Percentiles rank a stretch among this genome's conserved stretches.
phyloP scores from a whole-genome alignment of 257 asterid genomes.

The Solanum virginianum region DNA sequence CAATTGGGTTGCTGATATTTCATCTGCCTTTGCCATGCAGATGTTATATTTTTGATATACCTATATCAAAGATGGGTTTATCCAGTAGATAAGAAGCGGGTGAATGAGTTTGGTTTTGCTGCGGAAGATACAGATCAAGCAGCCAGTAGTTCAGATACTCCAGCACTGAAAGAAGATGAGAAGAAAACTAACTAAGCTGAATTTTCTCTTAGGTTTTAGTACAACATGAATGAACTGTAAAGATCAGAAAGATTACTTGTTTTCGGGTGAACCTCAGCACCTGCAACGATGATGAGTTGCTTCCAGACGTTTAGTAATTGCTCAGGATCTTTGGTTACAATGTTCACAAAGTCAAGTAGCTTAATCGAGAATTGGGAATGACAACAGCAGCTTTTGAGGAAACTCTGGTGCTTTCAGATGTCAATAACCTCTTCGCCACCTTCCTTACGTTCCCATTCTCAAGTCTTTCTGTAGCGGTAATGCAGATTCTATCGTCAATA shows the following conservation, averaged over 20 bases:
- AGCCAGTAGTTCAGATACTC: constrained; percentile 13
- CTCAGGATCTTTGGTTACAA: neutral
- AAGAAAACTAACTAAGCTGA: constrained; percentile 73
- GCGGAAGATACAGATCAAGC: constrained; percentile 69
- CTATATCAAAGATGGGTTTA: constrained; percentile 81
- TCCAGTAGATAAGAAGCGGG: constrained; percentile 89
- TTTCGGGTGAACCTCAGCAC: neutral
- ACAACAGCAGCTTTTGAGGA: neutral
- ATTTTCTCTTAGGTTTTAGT: neutral
- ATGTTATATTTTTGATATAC: constrained; percentile 78
- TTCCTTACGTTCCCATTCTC: neutral
- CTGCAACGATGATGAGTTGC: neutral
- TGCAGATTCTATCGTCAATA: neutral
- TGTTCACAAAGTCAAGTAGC: neutral
- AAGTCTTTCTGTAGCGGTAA: neutral
- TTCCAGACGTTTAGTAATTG: neutral
- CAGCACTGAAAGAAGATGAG: constrained; percentile 44
- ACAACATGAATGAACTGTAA: neutral
- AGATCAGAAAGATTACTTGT: neutral
- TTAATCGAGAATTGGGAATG: neutral
- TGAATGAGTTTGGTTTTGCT: constrained; percentile 84
- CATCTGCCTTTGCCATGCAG: constrained; percentile 33
- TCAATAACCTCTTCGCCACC: neutral
- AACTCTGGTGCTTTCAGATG: neutral
- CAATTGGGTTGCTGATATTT: neutral